phyloP scores from a whole-genome alignment of 768 basidiomycete species.

The Lyophyllum semitale region DNA sequence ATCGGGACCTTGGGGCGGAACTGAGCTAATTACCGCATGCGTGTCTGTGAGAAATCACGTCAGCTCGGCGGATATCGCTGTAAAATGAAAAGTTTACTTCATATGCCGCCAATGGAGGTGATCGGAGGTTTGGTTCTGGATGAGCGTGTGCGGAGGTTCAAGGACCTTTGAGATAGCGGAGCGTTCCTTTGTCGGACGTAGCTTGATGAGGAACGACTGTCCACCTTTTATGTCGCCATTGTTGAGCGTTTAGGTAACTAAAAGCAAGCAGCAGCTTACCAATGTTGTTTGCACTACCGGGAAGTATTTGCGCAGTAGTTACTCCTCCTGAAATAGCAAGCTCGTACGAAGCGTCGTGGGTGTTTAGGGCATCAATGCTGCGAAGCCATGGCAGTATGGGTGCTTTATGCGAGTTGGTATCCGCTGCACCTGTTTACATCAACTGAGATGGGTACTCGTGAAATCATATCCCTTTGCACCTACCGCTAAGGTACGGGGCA shows the following conservation, averaged over 20 bases:
- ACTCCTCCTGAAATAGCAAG: slow-evolving; percentile 68
- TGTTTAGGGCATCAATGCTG: slow-evolving; percentile 73
- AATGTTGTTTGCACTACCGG: slow-evolving; percentile 66
- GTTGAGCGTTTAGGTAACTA: neutral
- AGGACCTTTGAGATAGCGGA: slow-evolving; percentile 68
- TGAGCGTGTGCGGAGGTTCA: slow-evolving; percentile 64
- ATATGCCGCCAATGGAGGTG: slow-evolving; percentile 70
- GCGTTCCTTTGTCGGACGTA: slow-evolving; percentile 69
- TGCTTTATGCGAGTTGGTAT: slow-evolving; percentile 57
- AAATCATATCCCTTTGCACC: neutral
- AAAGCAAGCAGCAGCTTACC: slow-evolving; percentile 32
- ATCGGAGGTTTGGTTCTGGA: slow-evolving; percentile 40
- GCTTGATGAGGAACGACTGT: slow-evolving; percentile 77
- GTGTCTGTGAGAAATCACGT: slow-evolving; percentile 43
- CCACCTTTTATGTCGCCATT: slow-evolving; percentile 47
- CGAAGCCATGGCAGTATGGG: slow-evolving; percentile 64
- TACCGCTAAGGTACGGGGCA: slow-evolving; percentile 32
- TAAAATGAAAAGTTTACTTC: slow-evolving; percentile 47
- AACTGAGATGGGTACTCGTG: neutral
- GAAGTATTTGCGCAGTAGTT: slow-evolving; percentile 75
- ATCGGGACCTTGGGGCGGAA: neutral
- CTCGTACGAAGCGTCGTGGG: slow-evolving; percentile 64
- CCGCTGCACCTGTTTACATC: slow-evolving; percentile 39
- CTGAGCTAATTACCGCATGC: slow-evolving; percentile 51
- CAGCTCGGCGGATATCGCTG: neutral